phyloP scores from a whole-genome alignment of 192 early-diverging fungal genomes.

The Chytriomyces sp. region DNA sequence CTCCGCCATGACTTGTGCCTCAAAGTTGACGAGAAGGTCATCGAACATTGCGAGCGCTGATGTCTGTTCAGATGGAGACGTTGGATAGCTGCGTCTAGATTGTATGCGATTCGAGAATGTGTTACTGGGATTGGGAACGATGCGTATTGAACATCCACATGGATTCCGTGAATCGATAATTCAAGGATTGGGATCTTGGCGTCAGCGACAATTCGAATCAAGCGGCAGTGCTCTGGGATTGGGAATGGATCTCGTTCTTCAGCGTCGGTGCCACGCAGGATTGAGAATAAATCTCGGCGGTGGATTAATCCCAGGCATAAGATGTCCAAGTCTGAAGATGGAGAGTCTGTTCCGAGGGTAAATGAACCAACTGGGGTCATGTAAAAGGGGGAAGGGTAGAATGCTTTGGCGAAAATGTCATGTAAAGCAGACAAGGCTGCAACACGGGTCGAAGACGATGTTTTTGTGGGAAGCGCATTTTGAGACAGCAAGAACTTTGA shows the following conservation, averaged over 20 bases:
- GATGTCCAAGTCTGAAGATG: conserved; percentile 10
- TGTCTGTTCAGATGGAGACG: background rate
- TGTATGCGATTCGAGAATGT: background rate
- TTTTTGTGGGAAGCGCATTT: conserved; percentile 11
- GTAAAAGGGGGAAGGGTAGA: background rate
- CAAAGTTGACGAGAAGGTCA: conserved; percentile 9
- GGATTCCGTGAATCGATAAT: background rate
- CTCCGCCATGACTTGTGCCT: conserved; percentile 5
- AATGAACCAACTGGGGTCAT: conserved; percentile 13
- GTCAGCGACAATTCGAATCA: conserved; percentile 14
- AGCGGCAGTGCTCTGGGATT: background rate
- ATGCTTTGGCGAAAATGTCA: background rate
- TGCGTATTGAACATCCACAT: conserved; percentile 28
- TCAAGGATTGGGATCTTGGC: conserved; percentile 27
- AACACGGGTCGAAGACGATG: conserved; percentile 2
- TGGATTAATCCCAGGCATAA: conserved; percentile 15
- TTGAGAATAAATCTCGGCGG: conserved; percentile 6
- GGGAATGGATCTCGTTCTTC: background rate
- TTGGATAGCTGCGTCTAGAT: background rate
- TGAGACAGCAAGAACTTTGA: background rate
- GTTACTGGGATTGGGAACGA: background rate
- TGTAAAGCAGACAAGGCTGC: conserved; percentile 1
- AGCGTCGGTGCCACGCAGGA: background rate
- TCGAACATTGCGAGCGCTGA: conserved; percentile 12
- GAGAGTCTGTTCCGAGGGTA: background rate